Evolutionary conservation across 192 early-diverging fungal genomes (phyloP).

Genomic region (Podila epigama): DNA sequence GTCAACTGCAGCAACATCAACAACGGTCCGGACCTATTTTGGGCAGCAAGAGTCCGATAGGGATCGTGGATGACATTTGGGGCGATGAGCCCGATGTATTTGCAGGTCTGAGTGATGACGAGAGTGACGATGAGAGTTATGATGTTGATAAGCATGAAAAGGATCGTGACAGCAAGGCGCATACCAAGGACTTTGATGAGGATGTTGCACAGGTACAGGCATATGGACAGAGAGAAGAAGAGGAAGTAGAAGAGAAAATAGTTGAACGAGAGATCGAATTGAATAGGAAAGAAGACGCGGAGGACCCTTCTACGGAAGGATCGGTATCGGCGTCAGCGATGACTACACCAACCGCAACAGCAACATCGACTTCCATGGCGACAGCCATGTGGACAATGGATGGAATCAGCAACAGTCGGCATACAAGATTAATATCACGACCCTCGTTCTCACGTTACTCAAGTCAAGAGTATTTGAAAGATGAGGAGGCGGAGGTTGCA

Average conservation of each 20-base stretch:
- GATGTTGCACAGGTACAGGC: no score
- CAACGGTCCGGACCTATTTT: not conserved
- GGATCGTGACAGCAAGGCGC: not conserved
- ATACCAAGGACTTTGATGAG: no score
- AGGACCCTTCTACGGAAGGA: no score
- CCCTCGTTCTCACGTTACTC: slow-evolving; percentile 14
- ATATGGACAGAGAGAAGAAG: no score
- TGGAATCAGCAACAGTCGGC: not conserved
- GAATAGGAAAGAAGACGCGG: no score
- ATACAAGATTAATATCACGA: slow-evolving; percentile 9
- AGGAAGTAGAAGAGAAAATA: no score
- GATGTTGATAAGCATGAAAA: not conserved
- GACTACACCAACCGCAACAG: not conserved
- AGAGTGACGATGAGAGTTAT: slow-evolving; percentile 2
- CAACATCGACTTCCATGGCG: no score
- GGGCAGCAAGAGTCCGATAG: no score
- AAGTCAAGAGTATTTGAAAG: slow-evolving; percentile 20
- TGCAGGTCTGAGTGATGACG: slow-evolving; percentile 39
- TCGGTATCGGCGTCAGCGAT: no score
- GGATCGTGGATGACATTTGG: slow-evolving; percentile 32
- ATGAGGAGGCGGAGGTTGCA: no score
- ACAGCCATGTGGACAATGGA: not conserved
- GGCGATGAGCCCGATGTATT: slow-evolving; percentile 44
- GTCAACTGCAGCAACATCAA: not conserved
- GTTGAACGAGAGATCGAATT: no score